Conservation (phyloP, 257 asterid genomes). For the Primulina eburnea region DNA sequence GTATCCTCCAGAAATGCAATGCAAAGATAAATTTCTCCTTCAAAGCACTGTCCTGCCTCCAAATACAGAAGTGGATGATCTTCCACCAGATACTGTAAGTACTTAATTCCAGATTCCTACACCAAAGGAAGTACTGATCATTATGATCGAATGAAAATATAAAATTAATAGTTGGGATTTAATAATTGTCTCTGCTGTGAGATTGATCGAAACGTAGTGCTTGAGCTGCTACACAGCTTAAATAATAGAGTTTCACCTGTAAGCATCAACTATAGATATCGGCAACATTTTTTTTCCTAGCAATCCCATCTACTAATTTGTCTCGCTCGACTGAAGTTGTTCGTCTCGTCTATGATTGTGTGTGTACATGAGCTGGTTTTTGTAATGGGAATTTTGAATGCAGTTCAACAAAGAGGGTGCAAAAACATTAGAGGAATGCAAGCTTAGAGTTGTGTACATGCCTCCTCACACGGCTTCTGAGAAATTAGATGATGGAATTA, state of each 20-base stretch:
- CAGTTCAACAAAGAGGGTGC: conserved; percentile 71
- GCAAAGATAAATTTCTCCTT: conserved; percentile 75
- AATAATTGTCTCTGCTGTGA: no score
- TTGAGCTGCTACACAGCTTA: no score
- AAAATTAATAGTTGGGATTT: no score
- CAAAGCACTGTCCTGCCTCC: conserved; percentile 59
- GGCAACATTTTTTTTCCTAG: neutral
- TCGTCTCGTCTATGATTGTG: neutral
- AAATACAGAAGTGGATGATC: conserved; percentile 54
- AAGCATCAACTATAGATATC: neutral
- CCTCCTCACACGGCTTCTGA: conserved; percentile 38
- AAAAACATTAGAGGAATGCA: conserved; percentile 53
- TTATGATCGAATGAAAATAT: no score
- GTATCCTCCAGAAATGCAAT: conserved; percentile 73
- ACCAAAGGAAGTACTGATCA: neutral
- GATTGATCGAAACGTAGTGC: no score
- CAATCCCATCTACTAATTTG: neutral
- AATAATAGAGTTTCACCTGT: no score
- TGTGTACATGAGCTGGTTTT: neutral
- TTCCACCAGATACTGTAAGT: conserved; percentile 63
- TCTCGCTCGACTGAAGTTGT: neutral
- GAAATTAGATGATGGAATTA: conserved; percentile 31
- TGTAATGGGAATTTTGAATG: neutral
- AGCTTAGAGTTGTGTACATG: conserved; percentile 66
- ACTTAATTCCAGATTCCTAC: conserved; percentile 2